Evolutionary conservation across 2,329 filamentous ascomycete genomes (phyloP).

Genomic region (Geosmithia flava): DNA sequence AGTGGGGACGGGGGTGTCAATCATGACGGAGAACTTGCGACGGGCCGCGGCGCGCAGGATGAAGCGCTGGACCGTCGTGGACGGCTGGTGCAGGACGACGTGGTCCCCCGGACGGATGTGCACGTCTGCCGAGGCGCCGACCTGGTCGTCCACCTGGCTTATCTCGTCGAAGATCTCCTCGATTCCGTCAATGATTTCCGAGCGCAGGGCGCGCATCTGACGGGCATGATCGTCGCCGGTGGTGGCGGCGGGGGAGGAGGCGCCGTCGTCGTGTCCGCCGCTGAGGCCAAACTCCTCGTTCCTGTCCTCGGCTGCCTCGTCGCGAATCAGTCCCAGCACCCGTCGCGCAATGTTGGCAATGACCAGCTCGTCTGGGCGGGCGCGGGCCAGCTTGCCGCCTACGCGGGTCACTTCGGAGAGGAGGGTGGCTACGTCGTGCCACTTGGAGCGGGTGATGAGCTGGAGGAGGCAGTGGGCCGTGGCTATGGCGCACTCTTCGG

Average conservation of each 20-base stretch:
- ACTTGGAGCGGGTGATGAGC: slow-evolving; percentile 73
- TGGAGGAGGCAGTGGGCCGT: slow-evolving; percentile 81
- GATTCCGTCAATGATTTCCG: slow-evolving; percentile 88
- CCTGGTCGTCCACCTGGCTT: slow-evolving; percentile 83
- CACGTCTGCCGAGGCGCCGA: slow-evolving; percentile 76
- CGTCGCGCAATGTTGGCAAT: slow-evolving; percentile 91
- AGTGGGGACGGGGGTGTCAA: slow-evolving; percentile 51
- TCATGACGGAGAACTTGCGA: slow-evolving; percentile 82
- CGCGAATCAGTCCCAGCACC: slow-evolving; percentile 79
- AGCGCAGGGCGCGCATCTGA: slow-evolving; percentile 59
- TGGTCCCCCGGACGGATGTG: slow-evolving; percentile 91
- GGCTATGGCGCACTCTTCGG: slow-evolving; percentile 79
- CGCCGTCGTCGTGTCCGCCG: slow-evolving; percentile 21
- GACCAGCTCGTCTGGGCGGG: slow-evolving; percentile 81
- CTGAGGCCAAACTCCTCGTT: slow-evolving; percentile 38
- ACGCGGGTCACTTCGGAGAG: slow-evolving; percentile 70
- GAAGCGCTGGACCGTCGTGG: slow-evolving; percentile 79
- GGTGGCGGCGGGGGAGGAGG: slow-evolving; percentile 11
- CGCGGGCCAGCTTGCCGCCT: slow-evolving; percentile 65
- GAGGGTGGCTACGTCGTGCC: slow-evolving; percentile 64
- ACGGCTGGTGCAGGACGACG: slow-evolving; percentile 80
- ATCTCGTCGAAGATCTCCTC: slow-evolving; percentile 71
- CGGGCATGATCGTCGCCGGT: slow-evolving; percentile 6
- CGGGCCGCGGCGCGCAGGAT: slow-evolving; percentile 78
- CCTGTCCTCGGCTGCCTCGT: slow-evolving; percentile 74